These are phyloP conservation scores for Sinapis alba DNA, from an alignment of 441 rosid species.

Conservation along the genomic window DNA sequence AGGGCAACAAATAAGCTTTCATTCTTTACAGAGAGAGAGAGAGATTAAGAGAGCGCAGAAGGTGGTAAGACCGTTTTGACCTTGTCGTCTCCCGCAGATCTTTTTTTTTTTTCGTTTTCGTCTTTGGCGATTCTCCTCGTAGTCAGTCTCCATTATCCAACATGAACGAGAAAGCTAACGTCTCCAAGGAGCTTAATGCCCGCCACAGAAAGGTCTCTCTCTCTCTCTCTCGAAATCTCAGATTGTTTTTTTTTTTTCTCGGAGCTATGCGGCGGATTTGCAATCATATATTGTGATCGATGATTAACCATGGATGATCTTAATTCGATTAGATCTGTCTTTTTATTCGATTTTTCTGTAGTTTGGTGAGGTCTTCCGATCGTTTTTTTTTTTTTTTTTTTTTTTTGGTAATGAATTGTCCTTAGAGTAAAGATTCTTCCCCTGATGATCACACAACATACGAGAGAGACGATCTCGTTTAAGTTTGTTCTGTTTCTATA, in stretches of 20 bases:
- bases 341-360: background rate
- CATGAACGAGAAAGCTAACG: slow-evolving; percentile 99
- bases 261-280: too few species aligned
- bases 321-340: slow-evolving; percentile 26
- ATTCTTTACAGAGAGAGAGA: slow-evolving; percentile 34
- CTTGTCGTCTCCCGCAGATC: slow-evolving; percentile 34
- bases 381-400: too few species aligned
- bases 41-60: slow-evolving; percentile 33
- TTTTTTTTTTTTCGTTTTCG: background rate
- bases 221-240: slow-evolving; percentile 1
- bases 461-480: background rate
- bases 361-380: slow-evolving; percentile 1
- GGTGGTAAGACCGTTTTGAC: slow-evolving; percentile 41
- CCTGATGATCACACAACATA: slow-evolving; percentile 11
- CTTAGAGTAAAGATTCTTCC: slow-evolving; percentile 3
- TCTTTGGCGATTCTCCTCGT: slow-evolving; percentile 16
- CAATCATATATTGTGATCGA: too few species aligned
- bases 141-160: slow-evolving; percentile 25
- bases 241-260: background rate
- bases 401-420: background rate
- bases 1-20: background rate
- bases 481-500: background rate
- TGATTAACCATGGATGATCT: slow-evolving; percentile 30
- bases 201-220: slow-evolving; percentile 75
- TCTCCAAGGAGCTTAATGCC: slow-evolving; percentile 96